Evolutionary conservation across 306 rosid genomes (phyloP).

Genomic region (Astragalus membranaceus): DNA sequence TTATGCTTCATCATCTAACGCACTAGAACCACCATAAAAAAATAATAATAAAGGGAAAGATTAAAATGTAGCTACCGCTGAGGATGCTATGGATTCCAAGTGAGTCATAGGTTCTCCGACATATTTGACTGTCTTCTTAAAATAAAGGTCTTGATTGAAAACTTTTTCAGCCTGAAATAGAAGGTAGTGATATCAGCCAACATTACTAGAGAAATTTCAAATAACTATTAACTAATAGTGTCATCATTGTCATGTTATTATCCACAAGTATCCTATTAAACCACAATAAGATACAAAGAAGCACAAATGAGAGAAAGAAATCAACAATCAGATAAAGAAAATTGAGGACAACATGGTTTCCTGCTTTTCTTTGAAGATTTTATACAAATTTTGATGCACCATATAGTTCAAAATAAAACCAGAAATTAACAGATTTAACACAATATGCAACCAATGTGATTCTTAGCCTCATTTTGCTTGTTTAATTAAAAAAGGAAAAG

Average conservation of each 20-base stretch:
- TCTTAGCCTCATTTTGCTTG: not conserved
- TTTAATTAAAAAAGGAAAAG: not conserved
- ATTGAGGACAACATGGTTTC: not conserved
- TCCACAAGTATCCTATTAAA: constrained; percentile 6
- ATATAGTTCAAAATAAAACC: not conserved
- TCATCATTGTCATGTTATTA: not conserved
- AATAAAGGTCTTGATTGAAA: constrained; percentile 92
- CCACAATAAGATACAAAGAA: not conserved
- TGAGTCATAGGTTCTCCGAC: constrained; percentile 99
- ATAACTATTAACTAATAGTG: not conserved
- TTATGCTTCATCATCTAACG: not conserved
- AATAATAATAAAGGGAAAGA: not conserved
- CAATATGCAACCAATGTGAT: not conserved
- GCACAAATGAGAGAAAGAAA: not conserved
- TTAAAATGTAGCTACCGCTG: constrained; percentile 57
- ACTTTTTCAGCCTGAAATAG: constrained; percentile 82
- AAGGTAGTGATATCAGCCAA: constrained; percentile 14
- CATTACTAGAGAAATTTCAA: constrained; percentile 17
- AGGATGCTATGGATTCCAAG: constrained; percentile 97
- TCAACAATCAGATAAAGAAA: not conserved
- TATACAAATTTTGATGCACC: not conserved
- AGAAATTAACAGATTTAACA: not conserved
- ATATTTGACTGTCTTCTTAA: constrained; percentile 84
- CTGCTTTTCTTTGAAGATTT: not conserved
- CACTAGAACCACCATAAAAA: constrained; percentile 4